Evolutionary conservation across 345 rosid species (phyloP).

Genomic region (Jatropha curcas): DNA sequence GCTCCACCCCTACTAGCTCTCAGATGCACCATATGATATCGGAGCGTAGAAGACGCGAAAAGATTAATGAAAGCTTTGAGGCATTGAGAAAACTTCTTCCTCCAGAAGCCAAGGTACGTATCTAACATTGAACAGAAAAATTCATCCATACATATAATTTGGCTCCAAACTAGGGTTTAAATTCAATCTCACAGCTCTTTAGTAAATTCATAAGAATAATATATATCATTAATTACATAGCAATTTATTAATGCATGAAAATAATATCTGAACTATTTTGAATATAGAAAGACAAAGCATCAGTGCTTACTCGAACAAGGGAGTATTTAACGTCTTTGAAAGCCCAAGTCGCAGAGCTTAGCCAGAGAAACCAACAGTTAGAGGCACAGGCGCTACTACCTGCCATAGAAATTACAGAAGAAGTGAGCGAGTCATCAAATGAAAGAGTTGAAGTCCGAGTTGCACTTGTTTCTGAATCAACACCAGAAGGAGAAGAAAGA

Average conservation of each 20-base stretch:
- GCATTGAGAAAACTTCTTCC: constrained; percentile 78
- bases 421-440: constrained; percentile 8
- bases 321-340: constrained; percentile 52
- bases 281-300: constrained; percentile 68
- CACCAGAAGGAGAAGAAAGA: constrained; percentile 38
- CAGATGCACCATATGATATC: constrained; percentile 91
- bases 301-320: constrained; percentile 57
- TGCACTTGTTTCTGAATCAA: constrained; percentile 37
- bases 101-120: constrained; percentile 66
- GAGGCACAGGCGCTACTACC: constrained; percentile 41
- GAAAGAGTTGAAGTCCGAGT: constrained; percentile 44
- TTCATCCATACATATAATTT: no score
- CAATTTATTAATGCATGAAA: no score
- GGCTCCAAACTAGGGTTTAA: no score
- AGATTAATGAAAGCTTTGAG: constrained; percentile 76
- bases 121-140: no score
- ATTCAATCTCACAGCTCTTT: no score
- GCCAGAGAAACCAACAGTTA: constrained; percentile 40
- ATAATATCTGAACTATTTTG: no score
- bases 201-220: no score
- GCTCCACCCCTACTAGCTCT: constrained; percentile 44
- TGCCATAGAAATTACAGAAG: constrained; percentile 22
- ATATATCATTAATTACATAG: no score
- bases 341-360: constrained; percentile 54
- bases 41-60: constrained; percentile 85